Percentiles rank a stretch among this genome's conserved stretches.
Evolutionary conservation across 2,329 filamentous ascomycete species (phyloP).

Genomic region (Graphilbum fragrans): DNA sequence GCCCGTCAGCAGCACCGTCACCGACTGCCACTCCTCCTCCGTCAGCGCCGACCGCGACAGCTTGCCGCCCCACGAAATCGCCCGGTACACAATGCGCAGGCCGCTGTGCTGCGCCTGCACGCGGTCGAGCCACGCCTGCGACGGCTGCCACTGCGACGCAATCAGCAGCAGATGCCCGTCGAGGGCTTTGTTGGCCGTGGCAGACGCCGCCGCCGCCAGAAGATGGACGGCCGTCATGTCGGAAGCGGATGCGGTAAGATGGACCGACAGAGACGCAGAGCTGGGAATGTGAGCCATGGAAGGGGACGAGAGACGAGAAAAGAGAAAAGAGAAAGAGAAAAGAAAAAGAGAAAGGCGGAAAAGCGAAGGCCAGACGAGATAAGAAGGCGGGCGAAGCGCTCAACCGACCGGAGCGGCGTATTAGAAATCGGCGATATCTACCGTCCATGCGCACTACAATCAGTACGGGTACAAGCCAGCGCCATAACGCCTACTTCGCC

Average conservation of each 20-base stretch:
- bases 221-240: slow-evolving; percentile 5
- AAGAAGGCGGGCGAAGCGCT: too few species aligned
- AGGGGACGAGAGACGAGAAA: not conserved
- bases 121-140: slow-evolving; percentile 20
- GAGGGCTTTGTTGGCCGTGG: slow-evolving; percentile 22
- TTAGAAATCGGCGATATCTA: too few species aligned
- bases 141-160: slow-evolving; percentile 19
- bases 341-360: not conserved
- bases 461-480: too few species aligned
- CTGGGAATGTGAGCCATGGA: not conserved
- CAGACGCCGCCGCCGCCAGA: not conserved
- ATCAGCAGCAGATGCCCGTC: slow-evolving; percentile 36
- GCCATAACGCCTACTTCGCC: too few species aligned
- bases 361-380: too few species aligned
- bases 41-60: slow-evolving; percentile 8
- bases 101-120: slow-evolving; percentile 29
- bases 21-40: slow-evolving; percentile 29
- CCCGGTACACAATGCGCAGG: slow-evolving; percentile 24
- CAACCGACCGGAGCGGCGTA: too few species aligned
- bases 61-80: slow-evolving; percentile 17
- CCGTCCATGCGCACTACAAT: too few species aligned
- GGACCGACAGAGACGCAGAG: slow-evolving; percentile 2
- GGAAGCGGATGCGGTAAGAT: not conserved
- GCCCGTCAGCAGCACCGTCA: slow-evolving; percentile 27
- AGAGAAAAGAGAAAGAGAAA: not conserved